Evolutionary conservation across 768 basidiomycete genomes (phyloP), one percentile per base, ranked within the genome.

Genomic region (Panaeolus papilionaceus): DNA sequence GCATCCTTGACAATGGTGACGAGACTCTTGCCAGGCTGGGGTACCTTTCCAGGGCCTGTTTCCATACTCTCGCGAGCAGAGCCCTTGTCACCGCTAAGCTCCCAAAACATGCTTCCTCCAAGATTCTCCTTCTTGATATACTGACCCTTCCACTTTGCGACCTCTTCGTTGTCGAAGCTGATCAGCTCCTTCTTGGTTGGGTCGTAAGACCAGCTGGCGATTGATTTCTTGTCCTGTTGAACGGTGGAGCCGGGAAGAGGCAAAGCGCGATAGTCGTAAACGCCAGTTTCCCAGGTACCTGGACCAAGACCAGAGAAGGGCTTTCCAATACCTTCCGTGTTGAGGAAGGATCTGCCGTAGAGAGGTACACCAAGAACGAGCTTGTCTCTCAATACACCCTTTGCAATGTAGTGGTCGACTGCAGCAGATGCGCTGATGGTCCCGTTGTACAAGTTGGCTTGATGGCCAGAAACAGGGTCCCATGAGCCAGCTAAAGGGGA

Each of bases 61-160:
- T 94, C 92, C 88, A 94, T 90, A 14, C 87, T 92, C 44, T 91
- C 88, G 63, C 92, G 85, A 38, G 76, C 71, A 4, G 80, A 79
- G 1, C 88, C 88, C 76, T 95, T 94, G 79, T 98, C 97, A 2
- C 94, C 95, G 71, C 91, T 92, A 47, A 97, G 82, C 76, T 96
- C 94, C 94, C 94, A 95, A 71, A 91, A 91, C 98, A 99, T 99
- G 65, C 92, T 92, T 0, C 98, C 98, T 6, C 93, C 94, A 4
- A 99, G 80, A 0, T 88, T 86, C 74, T 91, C 86, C 40, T 86
- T 83, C 72, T 81, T 82, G 74, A 99, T 95, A 81, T 91, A 98
- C 67, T 85, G 84, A 14, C 92, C 94, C 77, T 96, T 96, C 85
- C 85, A 85, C 63, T 77, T 76, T 2, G 85, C 94, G 1, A 93